Evolutionary conservation across 2,329 filamentous ascomycete genomes (phyloP), one percentile per base, ranked within the genome.

Genomic region (Colletotrichum sp.): DNA sequence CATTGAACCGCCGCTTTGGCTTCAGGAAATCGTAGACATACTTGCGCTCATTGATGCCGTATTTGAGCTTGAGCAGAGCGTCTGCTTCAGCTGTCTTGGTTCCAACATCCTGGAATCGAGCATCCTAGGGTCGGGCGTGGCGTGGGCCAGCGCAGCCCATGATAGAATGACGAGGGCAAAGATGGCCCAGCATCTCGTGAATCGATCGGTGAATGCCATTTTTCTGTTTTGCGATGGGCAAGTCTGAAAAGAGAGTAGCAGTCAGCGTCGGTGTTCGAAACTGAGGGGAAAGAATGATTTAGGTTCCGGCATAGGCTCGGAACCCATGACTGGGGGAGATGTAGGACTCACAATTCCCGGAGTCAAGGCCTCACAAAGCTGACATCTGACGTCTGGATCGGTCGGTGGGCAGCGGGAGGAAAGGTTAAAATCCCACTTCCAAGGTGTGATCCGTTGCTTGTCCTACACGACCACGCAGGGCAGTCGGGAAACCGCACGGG

Each of bases 1-100:
- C 32, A 64, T 64, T 12, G 61, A 43, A 28, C 7, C n/a, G 24
- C 61, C n/a, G 8, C 15, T n/a, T 26, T 26, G 32, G 8, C 10
- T 34, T 26, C 15, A 15, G 21, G 21, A 15, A 64, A n/a, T 30
- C 16, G 34, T 64, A 48, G 36, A 80, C 84, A 52, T 82, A 86
- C 84, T 85, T 77, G 71, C 79, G 18, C 70, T 74, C 24, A 77
- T 81, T 24, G 80, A 77, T 30, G 79, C 84, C 6, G 85, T 86
- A 66, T 87, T 87, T 78, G 84, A 78, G 52, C 71, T 81, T 57
- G 85, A 80, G 76, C 85, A 87, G n/a, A 86, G 72, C 10, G 72
- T 66, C 71, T 76, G 74, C 61, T 60, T 60, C 60, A 76, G n/a
- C 36, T 78, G 61, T 80, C 77, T 52, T 82, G 69, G 69, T 36